Percentiles rank a stretch among this genome's conserved stretches.
Conservation (phyloP, 2,329 filamentous ascomycete species). For the Cephalotrichum gorgonifer region DNA sequence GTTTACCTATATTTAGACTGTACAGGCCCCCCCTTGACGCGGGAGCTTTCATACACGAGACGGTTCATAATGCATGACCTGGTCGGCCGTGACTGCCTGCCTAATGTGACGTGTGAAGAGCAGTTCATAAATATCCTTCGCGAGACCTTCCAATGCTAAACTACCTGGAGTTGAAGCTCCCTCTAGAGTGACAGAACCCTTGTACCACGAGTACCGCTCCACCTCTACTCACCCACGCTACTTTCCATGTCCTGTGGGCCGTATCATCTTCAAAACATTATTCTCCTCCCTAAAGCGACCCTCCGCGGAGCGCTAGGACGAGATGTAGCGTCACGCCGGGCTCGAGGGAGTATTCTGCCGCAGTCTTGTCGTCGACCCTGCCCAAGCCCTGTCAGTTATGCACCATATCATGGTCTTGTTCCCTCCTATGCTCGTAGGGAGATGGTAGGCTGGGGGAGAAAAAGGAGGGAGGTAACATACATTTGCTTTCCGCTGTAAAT, state of each 20-base stretch:
- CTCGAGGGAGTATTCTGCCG: slow-evolving; percentile 79
- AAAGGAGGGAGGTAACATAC: slow-evolving; percentile 37
- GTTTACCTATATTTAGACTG: background rate
- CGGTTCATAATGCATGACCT: background rate
- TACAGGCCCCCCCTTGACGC: background rate
- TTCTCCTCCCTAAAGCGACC: slow-evolving; percentile 25
- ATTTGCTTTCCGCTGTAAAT: slow-evolving; percentile 98
- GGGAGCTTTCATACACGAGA: background rate
- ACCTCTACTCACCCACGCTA: background rate
- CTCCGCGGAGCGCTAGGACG: slow-evolving; percentile 86
- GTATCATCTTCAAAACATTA: background rate
- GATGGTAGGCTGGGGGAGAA: background rate
- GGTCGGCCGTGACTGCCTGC: background rate
- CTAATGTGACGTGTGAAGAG: too few relatives aligned
- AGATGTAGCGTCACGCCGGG: slow-evolving; percentile 90
- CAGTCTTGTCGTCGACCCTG: slow-evolving; percentile 93
- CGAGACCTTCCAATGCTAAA: background rate
- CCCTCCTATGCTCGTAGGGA: background rate
- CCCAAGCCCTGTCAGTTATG: background rate
- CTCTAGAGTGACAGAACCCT: background rate
- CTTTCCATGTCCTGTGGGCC: too few relatives aligned
- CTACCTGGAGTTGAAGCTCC: background rate
- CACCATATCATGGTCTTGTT: background rate
- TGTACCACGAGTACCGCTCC: background rate
- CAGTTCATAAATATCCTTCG: too few relatives aligned